Base-by-base conservation (phyloP, 371 early-diverging fungal species). In the Mortierella sp. region DNA sequence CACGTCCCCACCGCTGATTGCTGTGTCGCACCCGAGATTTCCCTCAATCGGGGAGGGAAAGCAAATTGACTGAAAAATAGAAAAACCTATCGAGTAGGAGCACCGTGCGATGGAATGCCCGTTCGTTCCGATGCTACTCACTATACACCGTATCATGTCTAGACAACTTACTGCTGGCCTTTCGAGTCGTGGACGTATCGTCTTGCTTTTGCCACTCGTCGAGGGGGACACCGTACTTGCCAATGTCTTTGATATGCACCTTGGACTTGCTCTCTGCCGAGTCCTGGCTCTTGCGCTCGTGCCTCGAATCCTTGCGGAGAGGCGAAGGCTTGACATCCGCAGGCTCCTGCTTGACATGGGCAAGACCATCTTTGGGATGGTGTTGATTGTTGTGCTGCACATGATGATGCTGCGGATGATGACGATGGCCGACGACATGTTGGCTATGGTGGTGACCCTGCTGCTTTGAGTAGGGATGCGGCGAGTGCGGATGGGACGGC, bases 201-300 rank as follows among this genome's bases (percentile, higher is more conserved):
- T 75, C 75, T 7, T 59, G 62, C 43, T 68, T 75, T 52, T 68
- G 75, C 75, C 75, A 75, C 60, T 75, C 75, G 56, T 75, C 75
- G 39, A 75, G 49, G 6, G 75, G 75, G 9, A 75, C 54, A 11
- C 75, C 75, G 39, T 75, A 68, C 56, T 75, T 75, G 59, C 75
- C 75, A 60, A 75, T 75, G 32, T 75, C 69, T 27, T 75, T 75
- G 64, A 75, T 39, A 21, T 68, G 69, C 24, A 68, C 47, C 52
- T 68, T 75, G 53, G 50, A 15, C 61, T 56, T 59, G 32, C 4
- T 50, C 32, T 59, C 59, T 27, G 44, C 47, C 47, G n/a, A n/a
- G n/a, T 64, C 67, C n/a, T 66, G 62, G 37, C 41, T 47, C 56
- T 44, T 60, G 39, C 51, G 64, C 52, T 65, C 49, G 28, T 64